A percentile compares a stretch with the other conserved stretches of the same genome.
Conservation (phyloP, 2,329 filamentous ascomycete species). For the Fusarium sororula region DNA sequence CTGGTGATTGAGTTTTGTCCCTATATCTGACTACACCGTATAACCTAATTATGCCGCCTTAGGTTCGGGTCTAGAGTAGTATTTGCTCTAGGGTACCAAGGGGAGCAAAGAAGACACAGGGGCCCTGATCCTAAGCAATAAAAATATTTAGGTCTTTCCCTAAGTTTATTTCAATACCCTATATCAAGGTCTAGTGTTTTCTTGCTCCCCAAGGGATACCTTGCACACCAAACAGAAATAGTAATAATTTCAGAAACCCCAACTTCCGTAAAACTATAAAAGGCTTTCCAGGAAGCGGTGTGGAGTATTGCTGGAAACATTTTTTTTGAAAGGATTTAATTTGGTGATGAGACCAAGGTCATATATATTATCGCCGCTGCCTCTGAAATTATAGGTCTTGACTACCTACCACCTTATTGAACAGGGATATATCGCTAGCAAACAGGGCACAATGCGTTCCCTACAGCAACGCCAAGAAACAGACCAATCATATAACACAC, state of each 20-base stretch:
- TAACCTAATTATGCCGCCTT: background rate
- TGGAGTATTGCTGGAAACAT: background rate
- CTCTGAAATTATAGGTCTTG: background rate
- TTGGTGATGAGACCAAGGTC: background rate
- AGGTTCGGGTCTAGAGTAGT: background rate
- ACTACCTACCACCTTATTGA: background rate
- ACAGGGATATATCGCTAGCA: background rate
- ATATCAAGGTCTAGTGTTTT: too few relatives aligned
- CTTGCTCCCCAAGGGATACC: background rate
- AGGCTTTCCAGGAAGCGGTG: background rate
- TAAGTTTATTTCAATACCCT: too few relatives aligned
- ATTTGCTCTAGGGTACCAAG: background rate
- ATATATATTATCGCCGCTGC: background rate
- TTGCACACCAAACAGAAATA: background rate
- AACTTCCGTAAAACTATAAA: background rate
- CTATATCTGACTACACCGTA: background rate
- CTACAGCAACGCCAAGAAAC: slow-evolving; percentile 25
- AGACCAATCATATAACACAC: slow-evolving; percentile 9
- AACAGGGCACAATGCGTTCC: slow-evolving; percentile 18
- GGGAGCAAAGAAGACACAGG: too few relatives aligned
- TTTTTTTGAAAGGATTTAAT: background rate
- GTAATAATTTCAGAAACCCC: background rate
- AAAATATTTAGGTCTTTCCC: too few relatives aligned
- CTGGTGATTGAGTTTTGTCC: background rate
- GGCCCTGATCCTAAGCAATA: too few relatives aligned